Evolutionary conservation across 1,284 basidiomycete species (phyloP).

Genomic region (Coniferiporia sulphurascens): DNA sequence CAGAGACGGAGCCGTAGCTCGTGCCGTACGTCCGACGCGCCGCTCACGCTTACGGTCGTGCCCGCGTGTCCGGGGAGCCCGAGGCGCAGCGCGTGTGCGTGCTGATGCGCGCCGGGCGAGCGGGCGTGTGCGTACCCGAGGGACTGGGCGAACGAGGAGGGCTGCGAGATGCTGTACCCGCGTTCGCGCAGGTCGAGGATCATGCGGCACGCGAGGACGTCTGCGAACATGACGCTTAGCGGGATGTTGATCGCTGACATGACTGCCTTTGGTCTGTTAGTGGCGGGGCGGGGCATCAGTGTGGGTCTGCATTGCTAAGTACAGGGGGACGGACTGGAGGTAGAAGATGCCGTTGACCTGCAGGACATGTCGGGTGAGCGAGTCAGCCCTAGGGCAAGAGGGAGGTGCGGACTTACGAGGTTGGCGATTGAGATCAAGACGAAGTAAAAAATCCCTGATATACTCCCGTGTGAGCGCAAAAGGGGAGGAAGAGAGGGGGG

Average conservation of each 20-base stretch:
- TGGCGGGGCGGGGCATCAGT: background rate
- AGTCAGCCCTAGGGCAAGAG: background rate
- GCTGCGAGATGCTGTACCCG: slow-evolving; percentile 35
- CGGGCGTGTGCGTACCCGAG: background rate
- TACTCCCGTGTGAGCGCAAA: background rate
- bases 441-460: slow-evolving; percentile 73
- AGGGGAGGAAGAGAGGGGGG: background rate
- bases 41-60: no score
- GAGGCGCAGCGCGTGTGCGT: no score
- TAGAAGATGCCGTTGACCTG: slow-evolving; percentile 77
- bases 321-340: slow-evolving; percentile 51
- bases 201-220: slow-evolving; percentile 72
- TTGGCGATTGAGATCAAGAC: slow-evolving; percentile 77
- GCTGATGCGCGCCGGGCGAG: no score
- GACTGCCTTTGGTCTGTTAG: slow-evolving; percentile 60
- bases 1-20: background rate
- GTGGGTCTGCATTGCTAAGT: slow-evolving; percentile 2
- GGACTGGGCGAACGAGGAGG: background rate
- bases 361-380: background rate
- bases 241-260: slow-evolving; percentile 83
- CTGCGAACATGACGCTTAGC: slow-evolving; percentile 81
- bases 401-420: slow-evolving; percentile 34
- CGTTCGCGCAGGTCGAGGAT: slow-evolving; percentile 74
- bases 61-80: no score
- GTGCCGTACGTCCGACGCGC: no score